Percentiles rank a stretch among this genome's conserved stretches.
These are phyloP conservation scores for Rhizopus microsporus DNA, from an alignment of 371 early-diverging fungal species.

Conservation along the genomic window DNA sequence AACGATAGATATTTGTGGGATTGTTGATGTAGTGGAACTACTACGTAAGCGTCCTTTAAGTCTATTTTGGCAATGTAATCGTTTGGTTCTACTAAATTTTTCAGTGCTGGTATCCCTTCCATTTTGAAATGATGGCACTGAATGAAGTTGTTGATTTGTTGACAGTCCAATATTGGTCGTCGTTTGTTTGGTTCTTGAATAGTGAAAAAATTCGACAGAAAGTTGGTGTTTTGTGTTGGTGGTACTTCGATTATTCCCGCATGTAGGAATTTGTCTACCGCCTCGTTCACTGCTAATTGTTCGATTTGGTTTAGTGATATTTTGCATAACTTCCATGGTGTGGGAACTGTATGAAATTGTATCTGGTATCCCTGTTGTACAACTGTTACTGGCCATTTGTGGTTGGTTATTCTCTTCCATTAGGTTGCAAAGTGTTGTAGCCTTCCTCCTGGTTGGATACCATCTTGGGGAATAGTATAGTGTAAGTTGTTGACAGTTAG, in stretches of 20 bases:
- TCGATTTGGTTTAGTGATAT: constrained; percentile 3
- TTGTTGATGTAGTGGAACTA: constrained; percentile 6
- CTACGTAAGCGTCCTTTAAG: constrained; percentile 6
- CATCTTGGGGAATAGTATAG: constrained; percentile 14
- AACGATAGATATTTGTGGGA: constrained; percentile 4
- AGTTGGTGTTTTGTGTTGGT: no score
- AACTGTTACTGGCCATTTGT: constrained; percentile 11
- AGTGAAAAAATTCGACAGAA: no score
- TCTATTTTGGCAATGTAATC: constrained; percentile 11
- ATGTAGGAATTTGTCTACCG: no score
- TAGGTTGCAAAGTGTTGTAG: constrained; percentile 2
- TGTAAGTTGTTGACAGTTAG: constrained; percentile 8
- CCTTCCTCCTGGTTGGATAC: constrained; percentile 12
- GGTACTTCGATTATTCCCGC: no score
- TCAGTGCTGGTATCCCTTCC: constrained; percentile 14
- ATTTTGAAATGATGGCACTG: constrained; percentile 16
- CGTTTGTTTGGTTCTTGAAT: no score
- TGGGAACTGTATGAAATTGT: neutral
- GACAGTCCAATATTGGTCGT: no score
- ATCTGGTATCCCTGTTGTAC: constrained; percentile 10
- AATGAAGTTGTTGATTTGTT: constrained; percentile 7
- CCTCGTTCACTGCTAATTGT: no score
- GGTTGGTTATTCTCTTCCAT: constrained; percentile 9
- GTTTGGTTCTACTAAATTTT: constrained; percentile 9
- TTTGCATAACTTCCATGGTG: neutral